These are phyloP conservation scores for Claviceps humidiphila DNA, from an alignment of 2,329 filamentous ascomycete species.

Conservation along the genomic window DNA sequence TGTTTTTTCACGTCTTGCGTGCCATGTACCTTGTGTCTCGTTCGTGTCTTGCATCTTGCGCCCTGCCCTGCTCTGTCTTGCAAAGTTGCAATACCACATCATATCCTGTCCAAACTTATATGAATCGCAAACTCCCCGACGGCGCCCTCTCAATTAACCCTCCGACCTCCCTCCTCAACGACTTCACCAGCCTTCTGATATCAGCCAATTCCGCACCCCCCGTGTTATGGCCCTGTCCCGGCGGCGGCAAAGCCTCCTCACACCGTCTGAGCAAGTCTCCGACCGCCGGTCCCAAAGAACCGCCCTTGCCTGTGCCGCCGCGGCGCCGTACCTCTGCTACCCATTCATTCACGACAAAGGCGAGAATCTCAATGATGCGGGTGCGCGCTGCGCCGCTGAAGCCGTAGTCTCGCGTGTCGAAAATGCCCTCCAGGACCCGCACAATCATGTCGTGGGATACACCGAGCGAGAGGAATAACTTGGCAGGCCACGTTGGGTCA, in stretches of 20 bases:
- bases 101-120: constrained; percentile 16
- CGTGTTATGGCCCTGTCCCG: constrained; percentile 27
- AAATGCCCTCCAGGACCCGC: constrained; percentile 41
- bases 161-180: constrained; percentile 30
- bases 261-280: constrained; percentile 37
- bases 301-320: constrained; percentile 27
- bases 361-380: constrained; percentile 42
- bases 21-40: too few relatives aligned
- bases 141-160: constrained; percentile 30
- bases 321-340: constrained; percentile 34
- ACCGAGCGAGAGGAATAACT: constrained; percentile 41
- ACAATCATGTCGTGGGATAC: constrained; percentile 44
- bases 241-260: constrained; percentile 29
- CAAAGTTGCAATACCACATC: too few relatives aligned
- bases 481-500: constrained; percentile 42
- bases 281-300: constrained; percentile 29
- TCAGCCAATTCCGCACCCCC: constrained; percentile 33
- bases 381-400: constrained; percentile 38
- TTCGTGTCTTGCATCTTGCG: too few relatives aligned
- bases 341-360: constrained; percentile 35
- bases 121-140: constrained; percentile 31
- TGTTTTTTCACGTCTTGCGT: neutral
- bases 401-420: constrained; percentile 45
- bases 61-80: too few relatives aligned
- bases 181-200: constrained; percentile 28